phyloP scores from a whole-genome alignment of 208 protist genomes.

The Crithidia brevicula region DNA sequence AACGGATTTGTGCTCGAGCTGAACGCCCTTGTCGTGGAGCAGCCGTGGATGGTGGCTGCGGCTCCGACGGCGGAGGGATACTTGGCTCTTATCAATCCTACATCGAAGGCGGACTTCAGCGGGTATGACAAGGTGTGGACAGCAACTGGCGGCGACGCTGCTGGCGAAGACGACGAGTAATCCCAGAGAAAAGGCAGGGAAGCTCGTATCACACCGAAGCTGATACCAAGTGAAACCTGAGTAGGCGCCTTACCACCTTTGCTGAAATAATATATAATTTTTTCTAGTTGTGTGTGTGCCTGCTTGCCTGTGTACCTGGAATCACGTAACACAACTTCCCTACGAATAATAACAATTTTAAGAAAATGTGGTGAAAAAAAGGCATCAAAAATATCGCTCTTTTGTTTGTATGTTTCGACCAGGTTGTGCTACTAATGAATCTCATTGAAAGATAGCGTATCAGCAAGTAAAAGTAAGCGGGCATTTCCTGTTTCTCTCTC shows the following conservation, averaged over 20 bases:
- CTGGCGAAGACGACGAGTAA: conserved; percentile 50
- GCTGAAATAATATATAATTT: too few relatives aligned
- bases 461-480: too few relatives aligned
- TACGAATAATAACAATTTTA: not conserved
- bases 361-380: not conserved
- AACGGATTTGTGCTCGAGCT: conserved; percentile 85
- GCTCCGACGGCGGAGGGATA: conserved; percentile 74
- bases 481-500: too few relatives aligned
- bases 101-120: conserved; percentile 50
- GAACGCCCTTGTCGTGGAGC: conserved; percentile 59
- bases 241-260: too few relatives aligned
- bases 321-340: not conserved
- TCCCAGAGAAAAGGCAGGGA: not conserved
- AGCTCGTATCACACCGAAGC: too few relatives aligned
- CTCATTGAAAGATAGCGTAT: too few relatives aligned
- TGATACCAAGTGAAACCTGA: too few relatives aligned
- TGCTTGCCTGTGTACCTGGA: too few relatives aligned
- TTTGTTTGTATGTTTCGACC: not conserved
- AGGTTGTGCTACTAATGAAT: not conserved
- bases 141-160: conserved; percentile 71
- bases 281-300: not conserved
- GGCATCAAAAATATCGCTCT: not conserved
- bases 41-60: conserved; percentile 59
- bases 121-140: conserved; percentile 59
- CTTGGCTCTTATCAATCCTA: conserved; percentile 79